These are phyloP conservation scores for Aspergillus proliferans DNA, from an alignment of 2,329 filamentous ascomycete species.

Conservation along the genomic window DNA sequence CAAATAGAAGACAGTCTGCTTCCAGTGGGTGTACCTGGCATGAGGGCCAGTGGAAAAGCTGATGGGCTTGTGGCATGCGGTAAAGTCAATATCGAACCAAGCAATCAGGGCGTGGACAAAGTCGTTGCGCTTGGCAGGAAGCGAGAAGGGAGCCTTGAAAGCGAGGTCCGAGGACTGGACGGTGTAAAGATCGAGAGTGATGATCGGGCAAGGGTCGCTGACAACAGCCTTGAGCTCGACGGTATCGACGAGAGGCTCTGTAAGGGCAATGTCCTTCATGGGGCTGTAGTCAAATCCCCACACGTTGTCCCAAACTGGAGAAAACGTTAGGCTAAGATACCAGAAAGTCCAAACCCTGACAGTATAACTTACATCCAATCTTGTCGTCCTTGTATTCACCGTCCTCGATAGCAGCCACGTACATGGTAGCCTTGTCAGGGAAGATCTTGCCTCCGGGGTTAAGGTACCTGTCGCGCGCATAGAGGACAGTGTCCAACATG, in stretches of 20 bases:
- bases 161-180: constrained; percentile 77
- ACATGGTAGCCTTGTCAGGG: constrained; percentile 97
- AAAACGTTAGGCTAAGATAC: constrained; percentile 17
- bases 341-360: neutral
- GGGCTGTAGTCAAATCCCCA: constrained; percentile 97
- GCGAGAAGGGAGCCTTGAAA: constrained; percentile 71
- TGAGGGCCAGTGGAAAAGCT: constrained; percentile 95
- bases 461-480: constrained; percentile 90
- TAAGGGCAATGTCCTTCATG: constrained; percentile 86
- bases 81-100: constrained; percentile 99
- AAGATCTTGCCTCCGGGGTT: constrained; percentile 85
- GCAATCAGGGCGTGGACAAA: constrained; percentile 94
- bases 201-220: constrained; percentile 77
- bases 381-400: constrained; percentile 99
- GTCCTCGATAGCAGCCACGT: constrained; percentile 93
- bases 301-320: constrained; percentile 96
- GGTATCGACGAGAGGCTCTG: constrained; percentile 93
- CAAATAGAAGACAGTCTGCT: constrained; percentile 98
- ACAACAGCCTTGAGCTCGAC: constrained; percentile 97
- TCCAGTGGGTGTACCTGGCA: constrained; percentile 99
- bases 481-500: constrained; percentile 98
- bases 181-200: constrained; percentile 89
- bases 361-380: constrained; percentile 75
- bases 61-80: constrained; percentile 95
- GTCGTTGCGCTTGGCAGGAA: constrained; percentile 76